Evolutionary conservation across 257 asterid species (phyloP).

Genomic region (Apocynum venetum): DNA sequence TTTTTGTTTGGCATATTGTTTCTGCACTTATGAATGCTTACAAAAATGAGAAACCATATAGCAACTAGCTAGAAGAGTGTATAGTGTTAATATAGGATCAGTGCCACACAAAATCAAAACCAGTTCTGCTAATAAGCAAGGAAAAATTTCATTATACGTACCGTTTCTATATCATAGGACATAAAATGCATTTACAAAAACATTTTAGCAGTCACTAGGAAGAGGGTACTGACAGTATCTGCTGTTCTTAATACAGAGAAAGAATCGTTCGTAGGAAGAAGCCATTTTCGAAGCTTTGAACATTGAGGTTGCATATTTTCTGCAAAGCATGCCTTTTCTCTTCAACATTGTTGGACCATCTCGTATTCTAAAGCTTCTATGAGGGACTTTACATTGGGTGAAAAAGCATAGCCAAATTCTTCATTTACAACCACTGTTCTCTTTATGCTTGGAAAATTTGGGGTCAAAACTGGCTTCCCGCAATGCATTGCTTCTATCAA

Average conservation of each 20-base stretch:
- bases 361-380: slow-evolving; percentile 16
- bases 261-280: slow-evolving; percentile 21
- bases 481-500: slow-evolving; percentile 28
- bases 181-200: background rate
- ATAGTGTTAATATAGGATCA: background rate
- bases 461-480: slow-evolving; percentile 19
- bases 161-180: too few species aligned
- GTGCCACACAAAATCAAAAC: background rate
- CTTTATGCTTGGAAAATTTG: slow-evolving; percentile 25
- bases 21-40: too few species aligned
- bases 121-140: background rate
- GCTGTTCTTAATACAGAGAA: slow-evolving; percentile 11
- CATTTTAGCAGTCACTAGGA: background rate
- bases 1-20: too few species aligned
- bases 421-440: slow-evolving; percentile 17
- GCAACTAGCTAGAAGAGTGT: too few species aligned
- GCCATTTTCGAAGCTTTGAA: slow-evolving; percentile 25
- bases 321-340: slow-evolving; percentile 22
- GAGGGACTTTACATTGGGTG: slow-evolving; percentile 19
- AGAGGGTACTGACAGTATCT: slow-evolving; percentile 7
- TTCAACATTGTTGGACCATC: slow-evolving; percentile 15
- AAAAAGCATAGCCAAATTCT: slow-evolving; percentile 24
- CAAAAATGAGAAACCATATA: too few species aligned
- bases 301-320: slow-evolving; percentile 14
- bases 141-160: too few species aligned